Conservation (phyloP, 176 grass and related monocot species). For the Bothriochloa decipiens region DNA sequence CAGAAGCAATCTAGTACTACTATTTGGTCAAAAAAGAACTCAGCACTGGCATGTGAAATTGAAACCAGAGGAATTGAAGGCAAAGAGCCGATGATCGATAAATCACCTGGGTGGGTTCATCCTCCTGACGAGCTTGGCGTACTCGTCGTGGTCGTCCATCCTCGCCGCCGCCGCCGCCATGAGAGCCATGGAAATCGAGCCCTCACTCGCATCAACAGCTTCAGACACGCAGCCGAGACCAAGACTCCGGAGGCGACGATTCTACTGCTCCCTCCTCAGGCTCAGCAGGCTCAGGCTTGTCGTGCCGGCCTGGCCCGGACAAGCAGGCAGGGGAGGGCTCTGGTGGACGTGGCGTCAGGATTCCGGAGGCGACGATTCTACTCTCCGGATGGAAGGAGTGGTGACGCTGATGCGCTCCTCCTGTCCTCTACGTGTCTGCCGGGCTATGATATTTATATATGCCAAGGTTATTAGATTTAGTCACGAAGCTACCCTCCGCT, state of each 20-base stretch:
- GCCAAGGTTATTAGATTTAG: conserved; percentile 1
- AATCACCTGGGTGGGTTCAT: conserved; percentile 89
- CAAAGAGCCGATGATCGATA: neutral
- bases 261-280: neutral
- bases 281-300: neutral
- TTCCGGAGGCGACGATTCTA: conserved; percentile 4
- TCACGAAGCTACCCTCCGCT: neutral
- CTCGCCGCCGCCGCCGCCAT: conserved; percentile 17
- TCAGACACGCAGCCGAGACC: neutral
- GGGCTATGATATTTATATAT: neutral
- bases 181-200: conserved; percentile 34
- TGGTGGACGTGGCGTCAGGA: neutral
- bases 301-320: conserved; percentile 21
- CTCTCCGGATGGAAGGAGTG: neutral
- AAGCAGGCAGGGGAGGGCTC: neutral
- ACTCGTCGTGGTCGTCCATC: conserved; percentile 68
- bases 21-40: too few relatives aligned
- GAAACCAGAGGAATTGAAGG: neutral
- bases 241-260: too few relatives aligned
- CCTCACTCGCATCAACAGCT: conserved; percentile 33
- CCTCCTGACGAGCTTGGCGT: conserved; percentile 75
- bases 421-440: neutral
- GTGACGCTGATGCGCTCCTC: conserved; percentile 1
- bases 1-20: neutral
- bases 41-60: neutral